Evolutionary conservation across 2,329 filamentous ascomycete genomes (phyloP), one percentile per base, ranked within the genome.

Genomic region (Orbilia oligospora): DNA sequence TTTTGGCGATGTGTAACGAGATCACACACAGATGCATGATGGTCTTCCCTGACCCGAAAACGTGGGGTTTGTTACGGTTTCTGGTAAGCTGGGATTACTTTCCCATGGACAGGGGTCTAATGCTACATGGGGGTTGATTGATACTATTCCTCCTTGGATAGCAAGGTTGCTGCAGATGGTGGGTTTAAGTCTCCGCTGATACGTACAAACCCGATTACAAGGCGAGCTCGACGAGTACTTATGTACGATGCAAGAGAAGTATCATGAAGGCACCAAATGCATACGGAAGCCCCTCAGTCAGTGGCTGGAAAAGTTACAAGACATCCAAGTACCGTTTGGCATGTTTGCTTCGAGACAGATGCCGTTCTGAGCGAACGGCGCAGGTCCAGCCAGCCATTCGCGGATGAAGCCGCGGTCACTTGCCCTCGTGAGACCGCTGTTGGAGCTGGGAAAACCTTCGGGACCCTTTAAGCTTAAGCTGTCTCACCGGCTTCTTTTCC

Each of bases 391-490:
- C 41, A 63, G 36, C 38, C 44, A 49, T 64, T 49, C 58, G 14
- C 38, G 53, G 53, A 58, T 14, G 33, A 48, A 38, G 63, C 63
- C 46, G 30, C 20, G 30, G 46, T 18, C 51, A 55, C 63, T 51
- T 44, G 44, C 44, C 49, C 41, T 44, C 71, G 71, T 68, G 63
- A 75, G 71, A 27, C 51, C 63, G 44, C 14, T 38, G 61, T 73
- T 73, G 41, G 70, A 73, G 61, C 30, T 53, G 48, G 70, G 66
- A 68, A 48, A 65, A 49, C 41, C 46, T 65, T 48, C 41, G 53
- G 38, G 70, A 55, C 24, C 49, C 18, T 65, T 64, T 66, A 66
- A 71, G 68, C 68, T 71, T 65, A 71, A 71, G 56, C 44, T 64
- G 36, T 38, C 56, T 36, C 44, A 48, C n/a, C 44, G 68, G 44